phyloP scores from a whole-genome alignment of 2,329 filamentous ascomycete genomes.

The Fusarium sp. region DNA sequence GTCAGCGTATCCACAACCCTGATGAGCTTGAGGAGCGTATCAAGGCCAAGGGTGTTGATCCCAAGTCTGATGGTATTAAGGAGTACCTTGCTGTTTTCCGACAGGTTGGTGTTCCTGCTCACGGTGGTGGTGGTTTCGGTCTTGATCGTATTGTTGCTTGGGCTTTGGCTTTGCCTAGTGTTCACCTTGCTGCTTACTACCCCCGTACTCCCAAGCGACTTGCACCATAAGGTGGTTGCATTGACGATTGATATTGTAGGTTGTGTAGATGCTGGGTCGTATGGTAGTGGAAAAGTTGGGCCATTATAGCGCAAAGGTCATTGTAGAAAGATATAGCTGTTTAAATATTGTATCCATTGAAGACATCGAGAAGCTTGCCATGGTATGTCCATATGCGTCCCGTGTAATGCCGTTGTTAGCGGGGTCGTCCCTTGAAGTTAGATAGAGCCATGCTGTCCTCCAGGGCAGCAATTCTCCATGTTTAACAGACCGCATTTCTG shows the following conservation, averaged over 20 bases:
- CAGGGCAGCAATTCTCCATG: neutral
- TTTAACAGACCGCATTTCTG: neutral
- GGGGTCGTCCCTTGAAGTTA: neutral
- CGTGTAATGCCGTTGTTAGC: neutral
- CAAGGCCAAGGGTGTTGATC: conserved; percentile 82
- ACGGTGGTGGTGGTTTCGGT: conserved; percentile 90
- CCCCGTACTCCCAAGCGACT: conserved; percentile 71
- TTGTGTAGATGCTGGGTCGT: neutral
- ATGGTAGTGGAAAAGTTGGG: neutral
- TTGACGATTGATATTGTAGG: neutral
- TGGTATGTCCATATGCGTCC: too few species aligned
- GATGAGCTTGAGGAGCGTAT: conserved; percentile 81
- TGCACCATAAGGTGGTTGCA: conserved; percentile 54
- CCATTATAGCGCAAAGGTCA: neutral
- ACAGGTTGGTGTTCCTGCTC: conserved; percentile 84
- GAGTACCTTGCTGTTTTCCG: conserved; percentile 88
- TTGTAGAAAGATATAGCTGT: neutral
- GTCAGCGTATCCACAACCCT: conserved; percentile 89
- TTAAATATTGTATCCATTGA: neutral
- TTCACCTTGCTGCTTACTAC: conserved; percentile 68
- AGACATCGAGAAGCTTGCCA: neutral
- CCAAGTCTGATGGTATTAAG: conserved; percentile 78
- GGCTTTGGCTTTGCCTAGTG: conserved; percentile 68
- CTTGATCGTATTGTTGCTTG: conserved; percentile 85
- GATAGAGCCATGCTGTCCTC: neutral